phyloP scores from a whole-genome alignment of 2,329 filamentous ascomycete species.

The Claviceps paspali region DNA sequence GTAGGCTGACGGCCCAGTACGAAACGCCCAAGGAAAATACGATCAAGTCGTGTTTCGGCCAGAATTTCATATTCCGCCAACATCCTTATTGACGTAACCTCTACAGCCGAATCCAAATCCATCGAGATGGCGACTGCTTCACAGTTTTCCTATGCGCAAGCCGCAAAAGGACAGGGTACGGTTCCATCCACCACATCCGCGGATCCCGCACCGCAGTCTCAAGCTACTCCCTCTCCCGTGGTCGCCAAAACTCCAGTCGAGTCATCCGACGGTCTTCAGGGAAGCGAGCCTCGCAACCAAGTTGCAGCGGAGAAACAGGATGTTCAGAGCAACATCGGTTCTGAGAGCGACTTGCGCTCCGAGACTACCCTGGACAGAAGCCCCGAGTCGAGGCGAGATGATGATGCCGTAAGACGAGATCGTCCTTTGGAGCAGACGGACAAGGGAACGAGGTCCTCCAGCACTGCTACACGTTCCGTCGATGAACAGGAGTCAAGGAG shows the following conservation, averaged over 20 bases:
- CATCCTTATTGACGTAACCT: conserved; percentile 8
- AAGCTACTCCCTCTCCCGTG: conserved; percentile 13
- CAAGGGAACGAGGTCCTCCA: conserved; percentile 41
- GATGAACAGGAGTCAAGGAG: conserved; percentile 39
- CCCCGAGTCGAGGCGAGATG: conserved; percentile 21
- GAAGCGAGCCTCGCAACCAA: conserved; percentile 9
- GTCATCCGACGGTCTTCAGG: conserved; percentile 12
- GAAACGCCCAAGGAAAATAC: conserved; percentile 1
- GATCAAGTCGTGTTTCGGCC: conserved; percentile 1
- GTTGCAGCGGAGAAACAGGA: conserved; percentile 19
- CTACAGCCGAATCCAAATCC: conserved; percentile 13
- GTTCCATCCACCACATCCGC: conserved; percentile 16
- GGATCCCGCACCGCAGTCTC: conserved; percentile 11
- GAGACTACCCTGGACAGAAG: conserved; percentile 19
- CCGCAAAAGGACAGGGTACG: conserved; percentile 61
- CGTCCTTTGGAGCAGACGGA: conserved; percentile 27
- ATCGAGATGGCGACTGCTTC: conserved; percentile 37
- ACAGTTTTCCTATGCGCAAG: conserved; percentile 87
- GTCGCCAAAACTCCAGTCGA: conserved; percentile 12
- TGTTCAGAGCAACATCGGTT: conserved; percentile 18
- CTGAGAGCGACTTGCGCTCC: conserved; percentile 22
- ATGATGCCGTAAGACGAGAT: conserved; percentile 23
- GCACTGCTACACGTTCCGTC: conserved; percentile 47
- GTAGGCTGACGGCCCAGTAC: conserved; percentile 6
- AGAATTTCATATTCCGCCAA: background rate